Conservation (phyloP, 2,329 filamentous ascomycete species). For the Nemania serpens region DNA sequence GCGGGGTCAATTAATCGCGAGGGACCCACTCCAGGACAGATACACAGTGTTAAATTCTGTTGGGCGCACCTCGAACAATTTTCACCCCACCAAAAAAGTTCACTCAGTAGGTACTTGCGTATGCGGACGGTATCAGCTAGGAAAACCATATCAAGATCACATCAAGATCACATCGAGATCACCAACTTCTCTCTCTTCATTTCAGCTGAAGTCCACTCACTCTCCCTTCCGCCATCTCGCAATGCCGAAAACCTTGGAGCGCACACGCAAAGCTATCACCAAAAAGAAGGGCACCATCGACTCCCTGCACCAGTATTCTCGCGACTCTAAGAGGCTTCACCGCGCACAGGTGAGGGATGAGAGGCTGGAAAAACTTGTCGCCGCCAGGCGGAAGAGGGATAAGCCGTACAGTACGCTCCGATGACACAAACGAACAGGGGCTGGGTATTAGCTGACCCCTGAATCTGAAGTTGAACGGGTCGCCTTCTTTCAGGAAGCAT, state of each 20-base stretch:
- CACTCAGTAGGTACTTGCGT: no score
- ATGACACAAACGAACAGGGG: not conserved
- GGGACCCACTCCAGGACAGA: not conserved
- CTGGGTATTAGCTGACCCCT: not conserved
- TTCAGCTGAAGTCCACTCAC: no score
- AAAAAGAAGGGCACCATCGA: slow-evolving; percentile 82
- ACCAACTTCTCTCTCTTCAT: not conserved
- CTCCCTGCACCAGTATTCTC: slow-evolving; percentile 82
- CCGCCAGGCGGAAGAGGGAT: slow-evolving; percentile 74
- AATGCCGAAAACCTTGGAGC: slow-evolving; percentile 80
- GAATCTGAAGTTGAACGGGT: slow-evolving; percentile 63
- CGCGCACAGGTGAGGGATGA: slow-evolving; percentile 81
- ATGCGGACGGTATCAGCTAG: no score
- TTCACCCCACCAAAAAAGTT: slow-evolving; percentile 24
- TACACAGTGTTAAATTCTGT: slow-evolving; percentile 10
- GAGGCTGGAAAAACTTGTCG: slow-evolving; percentile 73
- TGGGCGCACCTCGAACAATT: slow-evolving; percentile 2
- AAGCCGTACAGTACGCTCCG: slow-evolving; percentile 67
- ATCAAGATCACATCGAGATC: not conserved
- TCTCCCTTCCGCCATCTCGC: slow-evolving; percentile 1
- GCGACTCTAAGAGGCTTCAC: slow-evolving; percentile 82
- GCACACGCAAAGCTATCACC: slow-evolving; percentile 85
- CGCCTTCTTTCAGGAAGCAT: slow-evolving; percentile 71
- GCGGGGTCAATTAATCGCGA: slow-evolving; percentile 23
- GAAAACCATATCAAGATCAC: not conserved